These are phyloP conservation scores for Rhodomyrtus psidioides DNA, from an alignment of 441 rosid species.

Conservation along the genomic window DNA sequence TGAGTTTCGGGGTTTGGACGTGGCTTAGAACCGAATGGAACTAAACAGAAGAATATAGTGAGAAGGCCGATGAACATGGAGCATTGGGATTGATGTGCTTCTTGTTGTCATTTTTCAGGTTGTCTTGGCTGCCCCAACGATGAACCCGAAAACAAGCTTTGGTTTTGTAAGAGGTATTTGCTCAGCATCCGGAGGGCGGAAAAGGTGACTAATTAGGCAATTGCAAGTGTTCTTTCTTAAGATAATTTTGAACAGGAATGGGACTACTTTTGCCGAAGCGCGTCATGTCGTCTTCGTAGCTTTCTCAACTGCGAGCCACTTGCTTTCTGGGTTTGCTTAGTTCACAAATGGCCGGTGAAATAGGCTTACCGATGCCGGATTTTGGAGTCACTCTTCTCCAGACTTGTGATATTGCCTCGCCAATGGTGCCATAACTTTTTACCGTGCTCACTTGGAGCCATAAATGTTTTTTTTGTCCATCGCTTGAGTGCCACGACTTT, in stretches of 20 bases:
- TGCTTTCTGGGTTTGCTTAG: neutral
- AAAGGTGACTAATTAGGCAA: neutral
- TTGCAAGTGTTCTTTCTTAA: neutral
- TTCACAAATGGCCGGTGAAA: neutral
- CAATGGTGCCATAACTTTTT: neutral
- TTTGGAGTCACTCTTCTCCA: neutral
- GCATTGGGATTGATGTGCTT: neutral
- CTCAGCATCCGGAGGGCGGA: neutral
- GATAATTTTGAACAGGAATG: neutral
- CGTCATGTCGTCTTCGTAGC: neutral
- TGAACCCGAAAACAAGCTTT: neutral
- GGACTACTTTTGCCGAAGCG: neutral
- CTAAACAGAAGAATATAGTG: neutral
- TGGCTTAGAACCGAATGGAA: neutral
- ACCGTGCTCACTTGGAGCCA: fast-evolving
- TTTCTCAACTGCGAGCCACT: neutral
- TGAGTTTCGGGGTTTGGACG: neutral
- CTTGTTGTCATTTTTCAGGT: neutral
- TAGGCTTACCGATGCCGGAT: neutral
- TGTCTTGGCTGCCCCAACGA: neutral
- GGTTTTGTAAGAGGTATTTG: neutral
- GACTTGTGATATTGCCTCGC: neutral
- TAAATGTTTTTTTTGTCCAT: no score
- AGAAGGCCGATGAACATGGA: neutral
- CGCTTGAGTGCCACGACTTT: neutral